Evolutionary conservation across 192 early-diverging fungal species (phyloP).

Genomic region (Endogone sp.): DNA sequence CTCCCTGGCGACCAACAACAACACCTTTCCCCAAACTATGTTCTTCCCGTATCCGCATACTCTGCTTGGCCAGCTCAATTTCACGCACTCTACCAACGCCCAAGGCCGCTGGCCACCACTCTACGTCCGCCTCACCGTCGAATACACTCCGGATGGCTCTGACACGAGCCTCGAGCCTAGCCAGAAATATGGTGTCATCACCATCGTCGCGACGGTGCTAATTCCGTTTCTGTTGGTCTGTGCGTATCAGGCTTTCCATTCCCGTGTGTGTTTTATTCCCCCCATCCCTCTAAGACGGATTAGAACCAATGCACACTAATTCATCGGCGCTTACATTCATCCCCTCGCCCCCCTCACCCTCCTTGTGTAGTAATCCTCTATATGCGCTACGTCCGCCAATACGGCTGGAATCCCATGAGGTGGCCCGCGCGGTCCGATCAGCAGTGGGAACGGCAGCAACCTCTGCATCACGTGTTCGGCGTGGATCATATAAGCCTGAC

Average conservation of each 20-base stretch:
- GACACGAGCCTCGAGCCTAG: too few relatives aligned
- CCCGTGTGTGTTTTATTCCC: not conserved
- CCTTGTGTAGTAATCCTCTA: not conserved
- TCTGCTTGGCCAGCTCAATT: not conserved
- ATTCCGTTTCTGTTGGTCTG: not conserved
- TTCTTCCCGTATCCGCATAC: not conserved
- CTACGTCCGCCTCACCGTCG: not conserved
- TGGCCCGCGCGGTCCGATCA: not conserved
- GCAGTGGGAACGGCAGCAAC: too few relatives aligned
- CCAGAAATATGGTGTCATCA: not conserved
- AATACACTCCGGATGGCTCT: not conserved
- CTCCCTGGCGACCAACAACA: not conserved
- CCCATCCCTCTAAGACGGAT: not conserved
- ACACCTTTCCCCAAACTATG: not conserved
- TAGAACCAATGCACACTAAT: too few relatives aligned
- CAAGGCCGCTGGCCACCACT: not conserved
- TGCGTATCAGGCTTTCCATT: not conserved
- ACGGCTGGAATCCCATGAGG: not conserved
- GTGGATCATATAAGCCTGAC: not conserved
- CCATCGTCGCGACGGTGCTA: not conserved
- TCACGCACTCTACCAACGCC: not conserved
- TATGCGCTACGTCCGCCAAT: not conserved
- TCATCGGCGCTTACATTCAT: too few relatives aligned
- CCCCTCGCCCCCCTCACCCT: too few relatives aligned
- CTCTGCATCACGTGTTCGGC: too few relatives aligned